Evolutionary conservation across 441 rosid species (phyloP).

Genomic region (Gossypium gossypioides): DNA sequence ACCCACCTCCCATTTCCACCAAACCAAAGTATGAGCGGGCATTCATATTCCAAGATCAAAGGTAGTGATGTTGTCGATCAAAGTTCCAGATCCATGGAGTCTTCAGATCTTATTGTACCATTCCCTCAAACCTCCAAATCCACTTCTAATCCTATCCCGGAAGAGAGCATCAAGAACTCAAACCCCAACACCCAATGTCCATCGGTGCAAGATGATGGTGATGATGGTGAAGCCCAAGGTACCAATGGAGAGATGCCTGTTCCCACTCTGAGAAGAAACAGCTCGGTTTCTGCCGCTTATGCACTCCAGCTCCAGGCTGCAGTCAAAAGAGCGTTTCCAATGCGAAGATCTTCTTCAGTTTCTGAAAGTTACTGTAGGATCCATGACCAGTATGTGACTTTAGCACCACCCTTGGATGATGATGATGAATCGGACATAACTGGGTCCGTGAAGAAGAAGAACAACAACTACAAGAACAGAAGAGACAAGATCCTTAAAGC

Average conservation of each 20-base stretch:
- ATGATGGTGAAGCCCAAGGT: background rate
- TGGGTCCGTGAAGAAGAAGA: conserved; percentile 33
- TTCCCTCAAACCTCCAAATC: conserved; percentile 15
- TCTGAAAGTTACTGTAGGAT: conserved; percentile 71
- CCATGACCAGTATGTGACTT: conserved; percentile 53
- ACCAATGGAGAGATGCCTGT: conserved; percentile 13
- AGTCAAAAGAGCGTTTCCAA: conserved; percentile 48
- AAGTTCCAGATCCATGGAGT: conserved; percentile 34
- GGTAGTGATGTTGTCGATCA: background rate
- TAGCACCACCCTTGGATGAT: conserved; percentile 31
- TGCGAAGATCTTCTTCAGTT: conserved; percentile 70
- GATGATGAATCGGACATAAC: conserved; percentile 21
- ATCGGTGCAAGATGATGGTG: conserved; percentile 16
- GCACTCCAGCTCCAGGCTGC: conserved; percentile 30
- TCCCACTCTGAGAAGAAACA: conserved; percentile 41
- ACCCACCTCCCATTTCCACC: background rate
- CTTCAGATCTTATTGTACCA: conserved; percentile 22
- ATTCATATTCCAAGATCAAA: conserved; percentile 58
- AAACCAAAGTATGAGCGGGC: conserved; percentile 35
- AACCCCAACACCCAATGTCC: conserved; percentile 13
- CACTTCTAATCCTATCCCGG: background rate
- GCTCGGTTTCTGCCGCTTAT: conserved; percentile 46
- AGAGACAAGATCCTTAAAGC: conserved; percentile 54
- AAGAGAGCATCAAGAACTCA: conserved; percentile 7
- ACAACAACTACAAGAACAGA: conserved; percentile 27